Percentiles rank a stretch among this genome's conserved stretches.
Conservation (phyloP, 2,329 filamentous ascomycete genomes). For the Stagonosporopsis tanaceti region DNA sequence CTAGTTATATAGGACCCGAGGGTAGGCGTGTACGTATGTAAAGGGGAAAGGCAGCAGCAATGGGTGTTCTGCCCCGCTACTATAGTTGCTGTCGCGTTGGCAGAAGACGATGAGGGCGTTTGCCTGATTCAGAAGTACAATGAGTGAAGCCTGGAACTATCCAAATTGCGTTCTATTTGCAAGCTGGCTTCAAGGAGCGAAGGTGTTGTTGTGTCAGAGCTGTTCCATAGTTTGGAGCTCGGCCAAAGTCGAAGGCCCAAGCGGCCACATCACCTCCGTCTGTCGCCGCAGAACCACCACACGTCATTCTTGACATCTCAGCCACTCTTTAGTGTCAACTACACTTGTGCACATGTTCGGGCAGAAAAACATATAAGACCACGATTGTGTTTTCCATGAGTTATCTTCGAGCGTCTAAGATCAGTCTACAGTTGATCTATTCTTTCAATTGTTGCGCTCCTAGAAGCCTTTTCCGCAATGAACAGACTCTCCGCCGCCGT, state of each 20-base stretch:
- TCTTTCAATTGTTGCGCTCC: neutral
- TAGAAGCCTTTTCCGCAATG: conserved; percentile 60
- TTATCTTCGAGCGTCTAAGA: neutral
- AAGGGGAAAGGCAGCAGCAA: conserved; percentile 20
- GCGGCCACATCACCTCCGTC: conserved; percentile 20
- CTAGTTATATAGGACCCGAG: neutral
- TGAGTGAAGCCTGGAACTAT: neutral
- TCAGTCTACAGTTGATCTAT: neutral
- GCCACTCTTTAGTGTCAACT: neutral
- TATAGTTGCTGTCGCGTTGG: neutral
- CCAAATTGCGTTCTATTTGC: neutral
- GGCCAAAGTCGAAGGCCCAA: conserved; percentile 12
- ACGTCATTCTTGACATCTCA: conserved; percentile 5
- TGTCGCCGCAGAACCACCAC: conserved; percentile 11
- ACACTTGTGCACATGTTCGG: too few relatives aligned
- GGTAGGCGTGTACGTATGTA: conserved; percentile 24
- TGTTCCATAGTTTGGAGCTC: conserved; percentile 21
- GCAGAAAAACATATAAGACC: too few relatives aligned
- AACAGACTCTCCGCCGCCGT: conserved; percentile 76
- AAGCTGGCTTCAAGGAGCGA: conserved; percentile 14
- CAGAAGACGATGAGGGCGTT: neutral
- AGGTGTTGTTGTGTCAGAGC: conserved; percentile 28
- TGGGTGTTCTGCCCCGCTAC: conserved; percentile 12
- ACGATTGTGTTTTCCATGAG: too few relatives aligned
- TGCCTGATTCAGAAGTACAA: neutral